Evolutionary conservation across 441 rosid genomes (phyloP), one percentile per base, ranked within the genome.

Genomic region (Gossypium davidsonii): DNA sequence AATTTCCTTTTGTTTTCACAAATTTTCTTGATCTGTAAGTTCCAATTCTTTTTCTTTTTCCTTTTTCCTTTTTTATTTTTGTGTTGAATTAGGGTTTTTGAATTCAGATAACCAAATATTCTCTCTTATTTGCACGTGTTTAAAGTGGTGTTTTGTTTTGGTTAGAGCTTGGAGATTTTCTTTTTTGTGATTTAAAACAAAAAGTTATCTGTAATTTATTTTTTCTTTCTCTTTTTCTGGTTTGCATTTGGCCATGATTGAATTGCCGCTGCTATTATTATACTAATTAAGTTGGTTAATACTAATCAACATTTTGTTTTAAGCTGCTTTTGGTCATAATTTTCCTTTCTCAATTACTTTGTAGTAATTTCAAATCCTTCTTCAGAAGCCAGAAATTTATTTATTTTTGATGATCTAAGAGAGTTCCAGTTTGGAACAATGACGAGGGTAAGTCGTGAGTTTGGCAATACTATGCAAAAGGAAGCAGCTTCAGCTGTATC

Each of bases 391-490:
- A 14, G 6, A 42, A 65, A 20, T 6, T 80, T 92, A 85, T 93
- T 14, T 53, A 53, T 12, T 61, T 58, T 74, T 72, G 72, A 52
- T 78, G 82, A 72, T 60, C 49, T 57, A 66, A 67, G 80, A 86
- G 87, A 73, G 37, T 71, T 70, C 70, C 60, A 53, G 75, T 70
- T 25, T n/a, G 62, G 70, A 79, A 28, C 25, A 48, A 95, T 95
- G 99, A 95, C 97, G 57, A 86, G 91, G 81, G 78, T 87, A 42
- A 80, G 83, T 78, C 91, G 91, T 17, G 95, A 84, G 74, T 90
- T 90, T 70, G 87, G 87, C 75, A 80, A 81, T 65, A 81, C 90
- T n/a, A 82, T 88, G 86, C 91, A 83, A 51, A 88, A 76, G 77
- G 89, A 89, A 70, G 96, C 88, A 20, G 83, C 84, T 56, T 81